phyloP scores from a whole-genome alignment of 441 rosid species.

The Jatropha podagrica region DNA sequence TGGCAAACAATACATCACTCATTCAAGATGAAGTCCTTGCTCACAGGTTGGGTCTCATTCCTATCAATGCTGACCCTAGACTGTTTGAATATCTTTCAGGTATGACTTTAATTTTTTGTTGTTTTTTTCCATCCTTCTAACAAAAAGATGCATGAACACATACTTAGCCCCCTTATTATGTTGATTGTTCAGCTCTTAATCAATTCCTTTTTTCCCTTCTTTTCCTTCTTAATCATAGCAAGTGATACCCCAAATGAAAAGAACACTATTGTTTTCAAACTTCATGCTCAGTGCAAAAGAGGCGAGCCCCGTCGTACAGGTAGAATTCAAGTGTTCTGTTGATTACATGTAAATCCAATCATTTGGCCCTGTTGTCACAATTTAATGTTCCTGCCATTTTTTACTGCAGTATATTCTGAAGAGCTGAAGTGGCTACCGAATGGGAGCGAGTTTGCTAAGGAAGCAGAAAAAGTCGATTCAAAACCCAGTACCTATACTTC shows the following conservation, averaged over 20 bases:
- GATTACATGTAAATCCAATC: not conserved
- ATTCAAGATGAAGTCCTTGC: constrained; percentile 95
- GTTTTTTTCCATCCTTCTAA: not conserved
- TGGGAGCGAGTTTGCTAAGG: constrained; percentile 80
- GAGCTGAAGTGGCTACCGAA: constrained; percentile 79
- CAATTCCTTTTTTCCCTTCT: not conserved
- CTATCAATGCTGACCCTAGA: constrained; percentile 79
- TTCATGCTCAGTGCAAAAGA: constrained; percentile 58
- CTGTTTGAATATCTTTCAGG: constrained; percentile 88
- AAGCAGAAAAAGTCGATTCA: constrained; percentile 41
- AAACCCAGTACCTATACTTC: constrained; percentile 79
- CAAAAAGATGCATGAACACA: constrained; percentile 2
- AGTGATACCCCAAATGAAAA: constrained; percentile 87
- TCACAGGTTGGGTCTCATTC: constrained; percentile 91
- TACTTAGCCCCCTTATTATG: constrained; percentile 3
- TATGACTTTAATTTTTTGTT: constrained; percentile 23
- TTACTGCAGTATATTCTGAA: constrained; percentile 59
- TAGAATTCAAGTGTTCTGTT: constrained; percentile 28
- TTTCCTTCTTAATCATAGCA: constrained; percentile 41
- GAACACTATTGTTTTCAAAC: constrained; percentile 94
- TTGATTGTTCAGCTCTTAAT: not conserved
- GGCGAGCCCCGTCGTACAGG: constrained; percentile 63
- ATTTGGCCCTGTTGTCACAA: constrained; percentile 14
- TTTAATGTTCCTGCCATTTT: constrained; percentile 14
- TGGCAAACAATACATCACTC: constrained; percentile 87